Percentiles rank a stretch among this genome's conserved stretches.
Conservation (phyloP, 2,329 filamentous ascomycete species). For the Epichloe festucae region DNA sequence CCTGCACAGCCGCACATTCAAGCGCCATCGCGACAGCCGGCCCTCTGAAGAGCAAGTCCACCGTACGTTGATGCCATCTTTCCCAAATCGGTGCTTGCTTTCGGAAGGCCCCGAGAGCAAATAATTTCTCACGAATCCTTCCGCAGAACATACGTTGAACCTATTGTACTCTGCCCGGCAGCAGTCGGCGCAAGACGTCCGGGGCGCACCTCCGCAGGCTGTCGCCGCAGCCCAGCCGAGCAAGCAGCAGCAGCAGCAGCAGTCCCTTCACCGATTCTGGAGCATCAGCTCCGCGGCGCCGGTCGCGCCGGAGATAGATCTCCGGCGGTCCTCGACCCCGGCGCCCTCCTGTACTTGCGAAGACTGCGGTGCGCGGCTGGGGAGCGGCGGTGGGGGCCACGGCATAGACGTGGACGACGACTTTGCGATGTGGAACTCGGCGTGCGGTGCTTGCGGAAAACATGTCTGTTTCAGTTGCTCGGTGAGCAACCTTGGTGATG, state of each 20-base stretch:
- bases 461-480: constrained; percentile 47
- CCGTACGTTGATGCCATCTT: constrained; percentile 28
- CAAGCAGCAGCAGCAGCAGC: constrained; percentile 21
- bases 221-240: constrained; percentile 6
- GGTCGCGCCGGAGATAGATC: background rate
- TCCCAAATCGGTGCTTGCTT: background rate
- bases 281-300: constrained; percentile 27
- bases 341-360: constrained; percentile 32
- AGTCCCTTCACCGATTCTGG: constrained; percentile 49
- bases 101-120: background rate
- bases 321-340: constrained; percentile 2
- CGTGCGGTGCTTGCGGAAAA: constrained; percentile 39
- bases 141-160: constrained; percentile 42
- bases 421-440: constrained; percentile 13
- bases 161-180: constrained; percentile 46
- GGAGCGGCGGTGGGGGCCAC: constrained; percentile 12
- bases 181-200: constrained; percentile 4
- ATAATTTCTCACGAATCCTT: background rate
- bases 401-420: constrained; percentile 27
- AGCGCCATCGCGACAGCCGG: constrained; percentile 45
- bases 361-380: constrained; percentile 33
- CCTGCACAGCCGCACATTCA: constrained; percentile 44
- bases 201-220: constrained; percentile 11
- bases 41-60: constrained; percentile 43
- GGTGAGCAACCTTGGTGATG: constrained; percentile 42